Base-by-base conservation (phyloP, 2,329 filamentous ascomycete species). In the Xylaria sp. region DNA sequence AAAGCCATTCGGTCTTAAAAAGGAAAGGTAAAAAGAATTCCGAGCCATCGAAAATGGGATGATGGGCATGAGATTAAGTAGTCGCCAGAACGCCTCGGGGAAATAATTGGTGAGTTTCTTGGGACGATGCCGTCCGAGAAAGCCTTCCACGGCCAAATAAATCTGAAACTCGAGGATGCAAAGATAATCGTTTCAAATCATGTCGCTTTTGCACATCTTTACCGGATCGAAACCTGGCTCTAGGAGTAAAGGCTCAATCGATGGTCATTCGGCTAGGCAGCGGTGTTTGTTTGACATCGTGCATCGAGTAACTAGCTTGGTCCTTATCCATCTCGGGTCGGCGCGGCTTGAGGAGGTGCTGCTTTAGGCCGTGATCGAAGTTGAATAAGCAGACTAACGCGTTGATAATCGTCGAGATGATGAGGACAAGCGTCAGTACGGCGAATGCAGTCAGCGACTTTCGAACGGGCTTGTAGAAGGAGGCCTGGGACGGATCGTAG, bases 391-490 rank as follows among this genome's bases (percentile, higher is more conserved):
- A 97, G 69, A 93, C 81, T 70, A 89, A 85, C 46, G 91, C 92
- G 68, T 96, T 92, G 73, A 83, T 76, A 68, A 99, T 97, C 61
- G 94, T 99, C 63, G 92, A 78, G 55, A 97, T 78, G 68, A 99
- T 91, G 61, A 97, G 79, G 34, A 95, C 76, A 60, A 99, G 90
- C 47, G 94, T 97, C 69, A 99, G 88, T 64, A 96, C 86, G 55
- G 94, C 93, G 71, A 99, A 99, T 61, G 92, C 91, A 4, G 93
- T 97, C 70, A 99, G 80, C 13, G 90, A 93, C 70, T 89, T 89
- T 63, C 88, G 85, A 44, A 94, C 93, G 3, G 93, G 88, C 55
- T 80, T 73, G 77, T 97, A 99, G 65, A 85, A 80, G 1, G 72
- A 57, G 55, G 72, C 73, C 67, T 85, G 83, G 49, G 73, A 73